Evolutionary conservation across 768 basidiomycete genomes (phyloP).

Genomic region (Suillus variegatus): DNA sequence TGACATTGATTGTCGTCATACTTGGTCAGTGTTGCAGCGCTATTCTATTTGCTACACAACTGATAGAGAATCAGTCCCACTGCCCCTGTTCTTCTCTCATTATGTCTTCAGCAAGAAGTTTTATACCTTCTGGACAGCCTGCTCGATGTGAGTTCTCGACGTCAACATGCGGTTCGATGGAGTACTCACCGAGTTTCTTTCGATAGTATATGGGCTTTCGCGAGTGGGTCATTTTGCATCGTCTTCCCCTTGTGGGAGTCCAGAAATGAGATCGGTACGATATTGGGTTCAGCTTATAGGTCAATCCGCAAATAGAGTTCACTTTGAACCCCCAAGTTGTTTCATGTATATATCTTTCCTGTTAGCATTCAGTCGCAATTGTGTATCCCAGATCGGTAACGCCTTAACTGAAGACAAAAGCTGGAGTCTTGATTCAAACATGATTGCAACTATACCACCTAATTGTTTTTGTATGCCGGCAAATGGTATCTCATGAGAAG

Average conservation of each 20-base stretch:
- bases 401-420: not conserved
- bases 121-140: slow-evolving; percentile 40
- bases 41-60: not conserved
- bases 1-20: slow-evolving; percentile 37
- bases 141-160: slow-evolving; percentile 34
- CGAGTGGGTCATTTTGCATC: slow-evolving; percentile 39
- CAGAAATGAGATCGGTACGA: slow-evolving; percentile 31
- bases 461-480: not conserved
- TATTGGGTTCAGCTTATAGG: slow-evolving; percentile 20
- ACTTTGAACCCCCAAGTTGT: not conserved
- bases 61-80: slow-evolving; percentile 28
- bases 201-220: slow-evolving; percentile 35
- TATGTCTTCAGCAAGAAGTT: slow-evolving; percentile 38
- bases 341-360: not conserved
- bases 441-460: not conserved
- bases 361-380: not conserved
- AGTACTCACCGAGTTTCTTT: slow-evolving; percentile 9
- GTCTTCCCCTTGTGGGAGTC: slow-evolving; percentile 41
- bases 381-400: not conserved
- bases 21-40: slow-evolving; percentile 25
- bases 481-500: slow-evolving; percentile 6
- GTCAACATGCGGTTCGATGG: not conserved
- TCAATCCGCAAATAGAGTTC: not conserved
- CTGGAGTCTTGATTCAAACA: not conserved
- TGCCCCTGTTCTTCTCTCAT: slow-evolving; percentile 42